Evolutionary conservation across 2,329 filamentous ascomycete genomes (phyloP), one percentile per base, ranked within the genome.

Genomic region (Aspergillus proliferans): DNA sequence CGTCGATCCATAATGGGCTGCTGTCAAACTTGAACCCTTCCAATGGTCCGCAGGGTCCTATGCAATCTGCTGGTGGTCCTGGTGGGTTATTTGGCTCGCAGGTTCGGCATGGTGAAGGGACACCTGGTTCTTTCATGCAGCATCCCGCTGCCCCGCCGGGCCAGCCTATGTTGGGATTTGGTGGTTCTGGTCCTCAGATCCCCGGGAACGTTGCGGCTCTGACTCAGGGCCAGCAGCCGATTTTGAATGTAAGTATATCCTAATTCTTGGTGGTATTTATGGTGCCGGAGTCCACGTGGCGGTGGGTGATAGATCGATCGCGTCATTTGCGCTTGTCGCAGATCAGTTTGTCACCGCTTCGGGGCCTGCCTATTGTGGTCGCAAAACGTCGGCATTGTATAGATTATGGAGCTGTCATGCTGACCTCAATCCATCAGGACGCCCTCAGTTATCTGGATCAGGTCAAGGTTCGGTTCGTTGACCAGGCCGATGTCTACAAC

Each of bases 401-500:
- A 46, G 42, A 36, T 52, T 53, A 30, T 36, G 3, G 34, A 18
- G n/a, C 6, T 7, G 7, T 51, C 22, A 54, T 61, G 50, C 60
- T 57, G 43, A 41, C 34, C 44, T 58, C 43, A 19, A 42, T 82
- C 76, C 76, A 83, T 64, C 62, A 83, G 79, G 85, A 88, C 71
- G 93, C 93, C 28, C 79, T 98, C 41, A 96, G 90, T 62, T 98
- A 98, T 65, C 81, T 98, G 21, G 93, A 98, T 65, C 93, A 97
- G 70, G 93, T 98, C 55, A 98, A 98, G 71, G 91, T 97, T 24
- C 91, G 95, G 64, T 98, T 98, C 60, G 87, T 90, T 52, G 92
- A 97, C 55, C 90, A 96, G 58, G 91, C 93, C 3, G 92, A 97
- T 68, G 93, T 98, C 0, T 98, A 98, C 64, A 97, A 97, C 63